Evolutionary conservation across 805 yeast species (phyloP).

Genomic region (Starmerella tilneyi): DNA sequence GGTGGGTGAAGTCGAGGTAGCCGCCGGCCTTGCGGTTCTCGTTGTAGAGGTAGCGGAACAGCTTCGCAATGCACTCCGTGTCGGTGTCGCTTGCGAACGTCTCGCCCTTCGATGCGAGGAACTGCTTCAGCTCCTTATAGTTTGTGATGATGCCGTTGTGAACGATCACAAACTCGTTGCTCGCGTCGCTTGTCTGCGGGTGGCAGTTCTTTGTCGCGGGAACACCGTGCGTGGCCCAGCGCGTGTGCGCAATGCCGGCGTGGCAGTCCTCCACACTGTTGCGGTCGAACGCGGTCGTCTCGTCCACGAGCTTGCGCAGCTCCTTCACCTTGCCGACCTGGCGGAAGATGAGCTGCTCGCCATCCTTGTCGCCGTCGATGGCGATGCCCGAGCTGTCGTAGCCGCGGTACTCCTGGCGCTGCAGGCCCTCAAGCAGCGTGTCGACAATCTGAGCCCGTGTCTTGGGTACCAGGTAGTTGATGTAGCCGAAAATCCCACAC

Average conservation of each 20-base stretch:
- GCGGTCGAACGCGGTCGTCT: constrained; percentile 39
- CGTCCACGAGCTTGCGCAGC: constrained; percentile 51
- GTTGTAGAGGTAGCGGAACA: constrained; percentile 84
- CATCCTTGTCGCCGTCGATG: constrained; percentile 70
- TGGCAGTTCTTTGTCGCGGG: constrained; percentile 83
- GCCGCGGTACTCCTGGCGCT: constrained; percentile 91
- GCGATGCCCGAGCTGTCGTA: constrained; percentile 97
- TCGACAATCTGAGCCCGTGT: constrained; percentile 86
- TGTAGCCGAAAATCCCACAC: constrained; percentile 97
- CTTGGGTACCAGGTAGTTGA: constrained; percentile 85
- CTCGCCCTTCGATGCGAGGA: constrained; percentile 69
- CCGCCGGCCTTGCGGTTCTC: constrained; percentile 55
- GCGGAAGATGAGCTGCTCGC: constrained; percentile 62
- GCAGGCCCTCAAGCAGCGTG: constrained; percentile 63
- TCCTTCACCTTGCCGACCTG: constrained; percentile 86
- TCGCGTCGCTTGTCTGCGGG: constrained; percentile 83
- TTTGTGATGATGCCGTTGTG: constrained; percentile 98
- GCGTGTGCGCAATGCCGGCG: constrained; percentile 95
- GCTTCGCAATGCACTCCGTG: constrained; percentile 94
- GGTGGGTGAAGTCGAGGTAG: constrained; percentile 69
- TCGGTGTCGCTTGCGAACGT: constrained; percentile 87
- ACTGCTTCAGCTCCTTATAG: constrained; percentile 78
- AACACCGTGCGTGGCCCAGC: constrained; percentile 99
- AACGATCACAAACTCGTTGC: constrained; percentile 78
- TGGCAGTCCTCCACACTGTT: constrained; percentile 63